Conservation (phyloP, 495 filamentous ascomycete species). For the Penicillium dipodomyicola region DNA sequence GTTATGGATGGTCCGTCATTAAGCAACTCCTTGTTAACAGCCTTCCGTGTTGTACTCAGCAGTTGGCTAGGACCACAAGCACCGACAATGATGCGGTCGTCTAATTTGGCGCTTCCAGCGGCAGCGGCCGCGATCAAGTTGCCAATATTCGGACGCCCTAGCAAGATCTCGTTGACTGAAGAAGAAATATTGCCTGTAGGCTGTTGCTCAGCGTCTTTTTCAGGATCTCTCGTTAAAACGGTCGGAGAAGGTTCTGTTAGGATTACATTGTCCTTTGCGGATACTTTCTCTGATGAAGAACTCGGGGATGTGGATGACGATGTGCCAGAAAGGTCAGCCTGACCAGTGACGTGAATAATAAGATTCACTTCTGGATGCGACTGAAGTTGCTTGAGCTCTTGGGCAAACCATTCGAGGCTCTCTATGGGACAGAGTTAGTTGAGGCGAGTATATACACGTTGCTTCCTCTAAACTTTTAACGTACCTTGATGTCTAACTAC, state of each 20-base stretch:
- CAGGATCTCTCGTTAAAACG: background rate
- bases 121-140: background rate
- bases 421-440: conserved; percentile 1
- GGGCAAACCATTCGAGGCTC: conserved; percentile 1
- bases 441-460: background rate
- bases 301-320: background rate
- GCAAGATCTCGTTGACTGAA: background rate
- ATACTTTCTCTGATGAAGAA: background rate
- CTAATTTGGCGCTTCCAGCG: background rate
- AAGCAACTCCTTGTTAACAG: background rate
- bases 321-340: background rate
- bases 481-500: conserved; percentile 5
- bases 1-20: conserved; percentile 1
- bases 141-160: conserved; percentile 1
- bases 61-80: conserved; percentile 6
- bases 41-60: background rate
- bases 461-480: background rate
- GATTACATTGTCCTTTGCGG: background rate
- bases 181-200: background rate
- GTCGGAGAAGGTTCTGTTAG: background rate
- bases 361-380: conserved; percentile 7
- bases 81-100: conserved; percentile 10
- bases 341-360: conserved; percentile 6
- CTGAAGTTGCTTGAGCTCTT: conserved; percentile 7
- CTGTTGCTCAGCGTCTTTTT: background rate